phyloP scores from a whole-genome alignment of 108 stramenopile genomes.

The Pseudonitzschia pungens region DNA sequence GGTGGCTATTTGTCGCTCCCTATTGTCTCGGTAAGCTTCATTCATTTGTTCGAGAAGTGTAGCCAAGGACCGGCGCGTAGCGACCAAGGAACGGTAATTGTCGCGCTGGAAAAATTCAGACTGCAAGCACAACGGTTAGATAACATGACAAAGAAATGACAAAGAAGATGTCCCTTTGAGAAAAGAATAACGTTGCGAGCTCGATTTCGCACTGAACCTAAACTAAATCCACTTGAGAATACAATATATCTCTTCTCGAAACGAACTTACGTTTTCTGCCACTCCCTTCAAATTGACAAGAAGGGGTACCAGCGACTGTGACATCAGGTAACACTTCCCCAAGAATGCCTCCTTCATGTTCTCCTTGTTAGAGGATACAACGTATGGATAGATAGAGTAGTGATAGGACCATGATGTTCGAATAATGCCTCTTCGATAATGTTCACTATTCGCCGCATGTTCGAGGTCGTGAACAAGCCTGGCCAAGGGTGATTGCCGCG shows the following conservation, averaged over 20 bases:
- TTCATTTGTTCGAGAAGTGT: conserved; percentile 70
- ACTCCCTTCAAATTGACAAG: conserved; percentile 76
- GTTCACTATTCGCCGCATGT: conserved; percentile 1
- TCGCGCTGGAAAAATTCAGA: conserved; percentile 84
- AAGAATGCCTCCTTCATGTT: conserved; percentile 62
- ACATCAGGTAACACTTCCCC: conserved; percentile 72
- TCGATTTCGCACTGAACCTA: no score
- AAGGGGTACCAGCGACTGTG: conserved; percentile 69
- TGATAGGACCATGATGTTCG: conserved; percentile 69
- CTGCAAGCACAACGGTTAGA: conserved; percentile 18
- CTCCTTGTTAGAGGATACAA: conserved; percentile 39
- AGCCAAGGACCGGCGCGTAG: conserved; percentile 72
- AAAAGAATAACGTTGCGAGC: no score
- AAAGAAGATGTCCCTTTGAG: no score
- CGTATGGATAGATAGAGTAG: conserved; percentile 69
- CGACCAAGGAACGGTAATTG: conserved; percentile 65
- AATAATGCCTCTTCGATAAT: conserved; percentile 46
- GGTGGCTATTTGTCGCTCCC: conserved; percentile 7
- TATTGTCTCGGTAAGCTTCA: conserved; percentile 25
- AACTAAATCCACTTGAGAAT: no score
- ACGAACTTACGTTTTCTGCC: conserved; percentile 57
- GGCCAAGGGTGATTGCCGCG: conserved; percentile 44
- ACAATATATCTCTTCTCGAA: no score
- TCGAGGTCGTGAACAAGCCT: conserved; percentile 35
- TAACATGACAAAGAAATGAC: no score